These are phyloP conservation scores for Suillus luteus DNA, from an alignment of 768 basidiomycete genomes.

Conservation along the genomic window DNA sequence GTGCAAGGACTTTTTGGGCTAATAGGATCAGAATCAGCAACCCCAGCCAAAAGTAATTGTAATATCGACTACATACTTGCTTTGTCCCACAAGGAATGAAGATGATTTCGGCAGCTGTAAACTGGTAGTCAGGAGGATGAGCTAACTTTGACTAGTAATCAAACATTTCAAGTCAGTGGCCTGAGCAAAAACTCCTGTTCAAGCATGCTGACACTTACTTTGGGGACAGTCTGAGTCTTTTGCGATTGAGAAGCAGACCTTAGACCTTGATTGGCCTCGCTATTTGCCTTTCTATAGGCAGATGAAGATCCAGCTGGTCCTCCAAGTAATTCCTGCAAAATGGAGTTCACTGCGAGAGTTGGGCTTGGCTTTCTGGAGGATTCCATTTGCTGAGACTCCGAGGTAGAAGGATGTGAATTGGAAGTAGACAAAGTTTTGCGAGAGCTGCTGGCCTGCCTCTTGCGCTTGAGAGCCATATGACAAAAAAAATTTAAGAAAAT, in stretches of 20 bases:
- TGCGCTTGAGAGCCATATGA: too few relatives aligned
- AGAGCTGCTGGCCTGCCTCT: too few relatives aligned
- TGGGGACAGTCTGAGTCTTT: neutral
- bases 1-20: neutral
- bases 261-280: neutral
- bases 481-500: too few relatives aligned
- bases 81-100: neutral
- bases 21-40: neutral
- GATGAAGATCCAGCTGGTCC: too few relatives aligned
- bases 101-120: neutral
- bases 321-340: too few relatives aligned
- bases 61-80: neutral
- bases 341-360: too few relatives aligned
- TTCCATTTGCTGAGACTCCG: too few relatives aligned
- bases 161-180: neutral
- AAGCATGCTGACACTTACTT: neutral
- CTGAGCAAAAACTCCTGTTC: neutral
- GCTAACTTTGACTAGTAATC: neutral
- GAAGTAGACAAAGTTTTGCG: too few relatives aligned
- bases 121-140: neutral
- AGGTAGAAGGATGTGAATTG: too few relatives aligned
- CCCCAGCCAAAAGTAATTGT: neutral
- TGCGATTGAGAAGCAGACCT: neutral
- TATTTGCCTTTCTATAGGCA: too few relatives aligned
- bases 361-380: too few relatives aligned